Conservation (phyloP, 805 yeast genomes). For the Saccharomycodes ludwigii region DNA sequence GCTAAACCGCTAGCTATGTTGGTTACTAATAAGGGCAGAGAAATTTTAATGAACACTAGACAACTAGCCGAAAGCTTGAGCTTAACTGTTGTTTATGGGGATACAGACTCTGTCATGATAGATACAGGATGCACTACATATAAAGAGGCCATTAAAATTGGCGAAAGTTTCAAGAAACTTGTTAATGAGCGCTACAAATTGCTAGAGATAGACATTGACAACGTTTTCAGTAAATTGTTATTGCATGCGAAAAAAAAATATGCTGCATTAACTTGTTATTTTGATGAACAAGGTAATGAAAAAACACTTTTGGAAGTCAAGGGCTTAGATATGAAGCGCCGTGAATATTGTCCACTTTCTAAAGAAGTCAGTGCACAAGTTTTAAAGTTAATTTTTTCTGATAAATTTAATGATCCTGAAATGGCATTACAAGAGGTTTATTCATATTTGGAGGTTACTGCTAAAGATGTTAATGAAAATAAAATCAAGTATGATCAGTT, state of each 20-base stretch:
- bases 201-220: constrained; percentile 90
- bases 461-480: constrained; percentile 43
- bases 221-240: constrained; percentile 72
- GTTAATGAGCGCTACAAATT: constrained; percentile 83
- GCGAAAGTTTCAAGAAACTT: constrained; percentile 67
- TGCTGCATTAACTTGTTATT: constrained; percentile 69
- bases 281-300: constrained; percentile 42
- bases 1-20: constrained; percentile 94
- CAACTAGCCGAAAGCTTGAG: constrained; percentile 81
- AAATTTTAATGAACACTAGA: constrained; percentile 83
- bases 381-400: constrained; percentile 57
- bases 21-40: constrained; percentile 92
- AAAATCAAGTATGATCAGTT: constrained; percentile 54
- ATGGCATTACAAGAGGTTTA: constrained; percentile 63
- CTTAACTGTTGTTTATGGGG: constrained; percentile 88
- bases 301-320: constrained; percentile 67
- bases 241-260: constrained; percentile 95
- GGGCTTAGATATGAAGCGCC: constrained; percentile 93
- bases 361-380: constrained; percentile 76
- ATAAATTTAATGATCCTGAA: constrained; percentile 48
- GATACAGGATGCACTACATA: constrained; percentile 68
- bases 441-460: constrained; percentile 51
- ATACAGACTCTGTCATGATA: constrained; percentile 98
- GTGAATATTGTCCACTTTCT: constrained; percentile 90
- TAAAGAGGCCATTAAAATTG: constrained; percentile 68